These are phyloP conservation scores for Paxillus ammoniavirescens DNA, from an alignment of 768 basidiomycete genomes.

Conservation along the genomic window DNA sequence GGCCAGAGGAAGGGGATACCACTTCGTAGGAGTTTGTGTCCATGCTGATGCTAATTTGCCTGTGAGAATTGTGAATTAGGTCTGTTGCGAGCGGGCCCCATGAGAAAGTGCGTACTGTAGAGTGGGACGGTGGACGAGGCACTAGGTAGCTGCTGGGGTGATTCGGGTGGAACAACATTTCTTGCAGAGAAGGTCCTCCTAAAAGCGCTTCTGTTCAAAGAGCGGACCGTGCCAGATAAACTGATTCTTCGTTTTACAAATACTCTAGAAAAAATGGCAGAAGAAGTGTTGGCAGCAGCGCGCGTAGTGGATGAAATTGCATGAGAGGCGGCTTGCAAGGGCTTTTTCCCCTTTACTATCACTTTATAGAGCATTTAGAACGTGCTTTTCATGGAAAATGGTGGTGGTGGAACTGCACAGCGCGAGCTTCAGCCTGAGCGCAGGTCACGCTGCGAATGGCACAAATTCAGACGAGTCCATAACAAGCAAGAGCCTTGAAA, in stretches of 20 bases:
- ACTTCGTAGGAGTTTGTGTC: conserved; percentile 86
- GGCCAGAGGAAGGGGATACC: conserved; percentile 92
- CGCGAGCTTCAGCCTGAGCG: not conserved
- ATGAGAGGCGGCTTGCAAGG: conserved; percentile 52
- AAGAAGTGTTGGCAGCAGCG: conserved; percentile 32
- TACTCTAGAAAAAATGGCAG: conserved; percentile 30
- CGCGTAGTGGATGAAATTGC: conserved; percentile 28
- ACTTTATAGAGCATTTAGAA: conserved; percentile 31
- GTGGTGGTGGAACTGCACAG: conserved; percentile 6
- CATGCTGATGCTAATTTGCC: conserved; percentile 73
- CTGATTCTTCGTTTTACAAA: conserved; percentile 33
- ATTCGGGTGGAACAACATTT: conserved; percentile 35
- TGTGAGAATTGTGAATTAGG: conserved; percentile 21
- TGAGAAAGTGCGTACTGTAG: conserved; percentile 37
- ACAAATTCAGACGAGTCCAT: not conserved
- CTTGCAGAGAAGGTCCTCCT: conserved; percentile 24
- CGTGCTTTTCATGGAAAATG: conserved; percentile 16
- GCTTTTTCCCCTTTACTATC: conserved; percentile 46
- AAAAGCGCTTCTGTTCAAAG: conserved; percentile 23
- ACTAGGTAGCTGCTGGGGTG: conserved; percentile 43
- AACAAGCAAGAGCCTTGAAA: conserved; percentile 21
- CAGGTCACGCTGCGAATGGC: too few species aligned
- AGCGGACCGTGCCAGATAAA: conserved; percentile 31
- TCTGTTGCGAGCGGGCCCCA: not conserved
- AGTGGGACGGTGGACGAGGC: conserved; percentile 40